Evolutionary conservation across 768 basidiomycete genomes (phyloP).

Genomic region (Phylloporus sp.): DNA sequence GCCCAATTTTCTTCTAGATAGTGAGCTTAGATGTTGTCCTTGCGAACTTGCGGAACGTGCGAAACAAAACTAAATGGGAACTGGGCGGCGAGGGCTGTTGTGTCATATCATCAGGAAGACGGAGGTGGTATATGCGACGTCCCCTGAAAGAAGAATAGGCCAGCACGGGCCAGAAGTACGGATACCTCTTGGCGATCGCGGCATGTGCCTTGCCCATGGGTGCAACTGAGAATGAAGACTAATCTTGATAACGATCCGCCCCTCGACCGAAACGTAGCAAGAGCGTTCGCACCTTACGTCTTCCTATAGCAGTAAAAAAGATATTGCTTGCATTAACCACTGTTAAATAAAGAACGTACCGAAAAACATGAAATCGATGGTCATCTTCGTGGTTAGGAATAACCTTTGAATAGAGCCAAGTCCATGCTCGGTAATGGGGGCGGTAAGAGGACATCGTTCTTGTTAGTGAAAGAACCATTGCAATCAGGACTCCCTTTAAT

Average conservation of each 20-base stretch:
- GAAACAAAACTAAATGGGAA: conserved; percentile 14
- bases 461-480: neutral
- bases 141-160: conserved; percentile 11
- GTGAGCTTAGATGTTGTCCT: neutral
- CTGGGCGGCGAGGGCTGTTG: neutral
- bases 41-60: conserved; percentile 2
- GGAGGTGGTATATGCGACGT: neutral
- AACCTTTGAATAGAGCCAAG: neutral
- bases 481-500: conserved; percentile 1
- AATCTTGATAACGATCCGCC: conserved; percentile 9
- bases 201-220: conserved; percentile 5
- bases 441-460: neutral
- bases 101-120: no score
- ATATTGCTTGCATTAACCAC: neutral
- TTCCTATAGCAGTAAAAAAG: neutral
- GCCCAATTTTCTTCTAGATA: conserved; percentile 9
- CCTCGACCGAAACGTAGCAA: conserved; percentile 1
- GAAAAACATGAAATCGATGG: neutral
- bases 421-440: neutral
- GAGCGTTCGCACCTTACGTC: neutral
- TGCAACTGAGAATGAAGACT: neutral
- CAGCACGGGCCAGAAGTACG: conserved; percentile 12
- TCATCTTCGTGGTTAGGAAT: neutral
- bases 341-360: conserved; percentile 6
- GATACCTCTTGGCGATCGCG: conserved; percentile 11